Conservation (phyloP, 768 basidiomycete genomes). For the Mycena venus region DNA sequence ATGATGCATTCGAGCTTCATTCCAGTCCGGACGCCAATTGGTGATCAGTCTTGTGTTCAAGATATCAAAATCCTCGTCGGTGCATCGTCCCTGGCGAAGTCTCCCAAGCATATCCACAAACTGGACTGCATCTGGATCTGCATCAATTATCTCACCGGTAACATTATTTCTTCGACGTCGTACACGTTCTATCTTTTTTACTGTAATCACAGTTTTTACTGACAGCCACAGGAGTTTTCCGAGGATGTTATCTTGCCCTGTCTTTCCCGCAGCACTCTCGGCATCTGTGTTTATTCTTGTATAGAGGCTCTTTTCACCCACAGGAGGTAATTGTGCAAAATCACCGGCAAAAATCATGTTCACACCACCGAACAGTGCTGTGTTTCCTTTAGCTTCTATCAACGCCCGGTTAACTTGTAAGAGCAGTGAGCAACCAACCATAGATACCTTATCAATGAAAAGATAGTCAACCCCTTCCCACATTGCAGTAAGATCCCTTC, state of each 20-base stretch:
- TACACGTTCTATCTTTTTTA: constrained; percentile 17
- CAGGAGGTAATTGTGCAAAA: constrained; percentile 53
- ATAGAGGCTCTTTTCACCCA: constrained; percentile 41
- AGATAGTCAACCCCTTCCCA: too few species aligned
- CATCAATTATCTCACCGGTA: constrained; percentile 27
- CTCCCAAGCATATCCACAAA: constrained; percentile 40
- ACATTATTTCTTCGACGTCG: constrained; percentile 18
- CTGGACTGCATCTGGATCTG: constrained; percentile 43
- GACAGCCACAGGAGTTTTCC: constrained; percentile 44
- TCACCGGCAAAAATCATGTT: constrained; percentile 50
- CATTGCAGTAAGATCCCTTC: constrained; percentile 27
- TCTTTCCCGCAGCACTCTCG: not conserved
- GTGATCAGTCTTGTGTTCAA: constrained; percentile 31
- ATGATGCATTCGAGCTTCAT: constrained; percentile 35
- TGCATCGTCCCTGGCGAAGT: constrained; percentile 43
- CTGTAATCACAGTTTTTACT: constrained; percentile 40
- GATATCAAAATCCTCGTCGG: constrained; percentile 33
- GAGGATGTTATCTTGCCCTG: constrained; percentile 35
- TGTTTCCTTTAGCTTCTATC: constrained; percentile 44
- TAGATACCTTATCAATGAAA: constrained; percentile 55
- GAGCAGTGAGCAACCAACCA: constrained; percentile 51
- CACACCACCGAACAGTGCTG: constrained; percentile 50
- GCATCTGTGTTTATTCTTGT: constrained; percentile 19
- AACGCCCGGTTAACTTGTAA: constrained; percentile 48
- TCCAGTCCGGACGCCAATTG: constrained; percentile 1